Base-by-base conservation (phyloP, 805 yeast genomes). In the Kockiozyma suomiensis region DNA sequence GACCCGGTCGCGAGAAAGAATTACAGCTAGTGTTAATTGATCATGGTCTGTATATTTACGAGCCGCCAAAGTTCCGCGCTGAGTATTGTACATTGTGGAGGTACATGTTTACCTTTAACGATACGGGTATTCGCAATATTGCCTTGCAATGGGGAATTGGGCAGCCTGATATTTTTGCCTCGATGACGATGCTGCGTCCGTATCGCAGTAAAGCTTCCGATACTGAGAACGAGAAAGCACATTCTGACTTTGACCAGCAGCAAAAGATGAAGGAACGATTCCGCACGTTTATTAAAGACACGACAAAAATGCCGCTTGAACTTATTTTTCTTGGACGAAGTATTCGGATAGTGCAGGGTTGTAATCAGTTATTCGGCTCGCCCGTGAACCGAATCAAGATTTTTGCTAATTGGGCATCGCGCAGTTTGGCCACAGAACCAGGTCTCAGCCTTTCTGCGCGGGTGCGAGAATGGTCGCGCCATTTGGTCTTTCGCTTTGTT, bases 331-430 rank as follows among this genome's bases (percentile, higher is more conserved):
- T 88, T 5, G 83, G 87, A 56, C 75, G 93, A 68, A 79, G 88
- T 10, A 85, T 87, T 87, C 76, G 92, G 61, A 87, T 88, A 76
- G 80, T 88, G 52, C 93, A 87, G 70, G 85, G 84, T 25, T 72
- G 86, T 64, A 88, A 88, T 70, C 83, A 82, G 65, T 75, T 75
- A 37, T 82, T 81, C 70, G 89, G 86, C 3, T 82, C 90, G 15
- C 93, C 92, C 0, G 86, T 87, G n/a, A 88, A 88, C 70, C 77
- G 94, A 58, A 74, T 88, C 65, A 85, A 84, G 59, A 69, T 85
- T 30, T 75, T 88, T 55, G 88, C 88, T 0, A 72, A 76, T 15
- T 84, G 82, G 66, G 89, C 90, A 0, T 65, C 74, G 32, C 33
- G 59, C 21, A 48, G 67, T 12, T 41, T 61, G 3, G 62, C 58